A percentile compares a stretch with the other conserved stretches of the same genome.
These are phyloP conservation scores for Mycena capillaripes DNA, from an alignment of 768 basidiomycete genomes.

Conservation along the genomic window DNA sequence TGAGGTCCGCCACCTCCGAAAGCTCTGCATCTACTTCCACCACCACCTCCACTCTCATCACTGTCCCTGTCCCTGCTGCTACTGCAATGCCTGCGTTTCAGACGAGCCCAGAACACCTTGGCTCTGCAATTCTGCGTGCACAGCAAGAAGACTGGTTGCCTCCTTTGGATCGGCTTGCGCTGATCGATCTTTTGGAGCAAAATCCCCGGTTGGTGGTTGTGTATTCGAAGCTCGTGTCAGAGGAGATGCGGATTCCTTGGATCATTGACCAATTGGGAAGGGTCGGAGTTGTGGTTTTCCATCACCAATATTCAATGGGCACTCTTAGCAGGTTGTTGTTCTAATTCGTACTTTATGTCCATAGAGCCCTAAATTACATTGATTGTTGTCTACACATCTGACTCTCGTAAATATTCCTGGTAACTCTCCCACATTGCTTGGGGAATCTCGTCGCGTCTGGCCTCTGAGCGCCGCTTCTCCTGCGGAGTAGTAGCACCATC, in stretches of 20 bases:
- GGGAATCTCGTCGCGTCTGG: constrained; percentile 43
- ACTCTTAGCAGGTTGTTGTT: background rate
- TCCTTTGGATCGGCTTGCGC: background rate
- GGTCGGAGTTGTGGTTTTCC: background rate
- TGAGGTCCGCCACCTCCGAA: background rate
- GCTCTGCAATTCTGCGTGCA: background rate
- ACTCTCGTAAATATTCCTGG: constrained; percentile 3
- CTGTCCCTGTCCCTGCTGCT: too few relatives aligned
- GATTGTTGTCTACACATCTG: background rate
- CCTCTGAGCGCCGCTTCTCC: constrained; percentile 32
- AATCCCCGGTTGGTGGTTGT: background rate
- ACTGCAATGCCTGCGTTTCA: background rate
- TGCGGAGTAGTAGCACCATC: background rate
- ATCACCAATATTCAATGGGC: background rate
- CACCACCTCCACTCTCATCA: background rate
- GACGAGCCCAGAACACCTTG: background rate
- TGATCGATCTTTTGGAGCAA: background rate
- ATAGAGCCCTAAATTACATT: background rate
- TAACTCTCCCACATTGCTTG: constrained; percentile 47
- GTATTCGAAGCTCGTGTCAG: constrained; percentile 26
- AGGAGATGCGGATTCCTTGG: background rate
- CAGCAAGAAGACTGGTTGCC: background rate
- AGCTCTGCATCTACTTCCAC: background rate
- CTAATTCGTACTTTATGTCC: background rate
- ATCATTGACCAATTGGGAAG: background rate